Base-by-base conservation (phyloP, 2,329 filamentous ascomycete genomes). In the Nemania sp. region DNA sequence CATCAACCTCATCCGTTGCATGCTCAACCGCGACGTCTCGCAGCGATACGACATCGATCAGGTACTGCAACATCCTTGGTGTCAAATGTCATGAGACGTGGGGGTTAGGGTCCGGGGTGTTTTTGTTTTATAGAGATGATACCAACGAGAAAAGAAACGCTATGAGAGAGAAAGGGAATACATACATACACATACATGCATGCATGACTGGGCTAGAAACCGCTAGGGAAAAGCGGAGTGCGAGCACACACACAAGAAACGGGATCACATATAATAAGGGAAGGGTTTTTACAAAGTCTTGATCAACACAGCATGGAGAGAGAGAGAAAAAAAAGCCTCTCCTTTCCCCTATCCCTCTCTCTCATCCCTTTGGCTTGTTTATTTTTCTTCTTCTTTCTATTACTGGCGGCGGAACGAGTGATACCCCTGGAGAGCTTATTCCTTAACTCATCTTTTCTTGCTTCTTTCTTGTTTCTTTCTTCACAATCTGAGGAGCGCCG, bases 31-130 rank as follows among this genome's bases (percentile, higher is more conserved):
- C 40, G 90, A 98, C 73, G 91, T 98, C 10, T 86, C 89, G 67
- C 83, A 89, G 71, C 83, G 95, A 58, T 88, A 92, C 68, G 89
- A 88, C n/a, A 98, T 98, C 69, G 87, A 89, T 61, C 88, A 93
- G 73, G 93, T 99, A 17, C 78, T 97, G 59, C 86, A 91, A 56
- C 94, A 98, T 76, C 87, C 90, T n/a, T 99, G 95, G 95, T 91
- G 81, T 60, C 73, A 72, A 55, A 67, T 67, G 63, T 65, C 70
- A 49, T 63, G 54, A 66, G 34, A 52, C 46, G 18, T 18, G 4
- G 12, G 20, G 5, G n/a, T n/a, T n/a, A n/a, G n/a, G n/a, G n/a
- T n/a, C n/a, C n/a, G n/a, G n/a, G n/a, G n/a, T n/a, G n/a, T n/a
- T n/a, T n/a, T n/a, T n/a, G n/a, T 42, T 50, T 32, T 20, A 13